phyloP scores from a whole-genome alignment of 495 filamentous ascomycete genomes.

The Podospora tetraspora region DNA sequence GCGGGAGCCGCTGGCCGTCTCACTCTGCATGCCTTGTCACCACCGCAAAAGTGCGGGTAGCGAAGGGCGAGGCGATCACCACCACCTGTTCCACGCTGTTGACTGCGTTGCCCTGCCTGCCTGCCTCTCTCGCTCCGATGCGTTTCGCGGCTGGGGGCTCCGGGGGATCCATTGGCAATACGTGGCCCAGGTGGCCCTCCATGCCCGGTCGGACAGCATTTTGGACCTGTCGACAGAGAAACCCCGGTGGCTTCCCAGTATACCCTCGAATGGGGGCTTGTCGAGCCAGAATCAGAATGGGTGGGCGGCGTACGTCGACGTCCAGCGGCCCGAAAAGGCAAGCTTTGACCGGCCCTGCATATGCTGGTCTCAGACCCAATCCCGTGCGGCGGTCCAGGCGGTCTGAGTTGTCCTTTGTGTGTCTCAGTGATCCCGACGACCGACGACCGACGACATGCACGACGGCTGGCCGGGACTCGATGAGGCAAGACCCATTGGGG shows the following conservation, averaged over 20 bases:
- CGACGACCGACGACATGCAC: conserved; percentile 3
- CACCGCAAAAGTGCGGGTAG: not conserved
- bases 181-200: not conserved
- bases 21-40: not conserved
- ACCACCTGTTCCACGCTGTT: not conserved
- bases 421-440: conserved; percentile 7
- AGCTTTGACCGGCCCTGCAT: conserved; percentile 1
- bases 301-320: not conserved
- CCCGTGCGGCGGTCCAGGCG: conserved; percentile 2
- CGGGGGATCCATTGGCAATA: not conserved
- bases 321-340: not conserved
- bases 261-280: not conserved
- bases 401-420: conserved; percentile 6
- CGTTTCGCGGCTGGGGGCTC: not conserved
- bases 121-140: not conserved
- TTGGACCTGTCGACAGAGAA: not conserved
- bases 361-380: conserved; percentile 6
- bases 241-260: not conserved
- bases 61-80: not conserved
- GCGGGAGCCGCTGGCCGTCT: conserved; percentile 5
- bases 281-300: not conserved
- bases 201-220: not conserved
- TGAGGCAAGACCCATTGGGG: conserved; percentile 5
- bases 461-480: not conserved
- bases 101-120: not conserved